Base-by-base conservation (phyloP, 2,329 filamentous ascomycete genomes). In the Ceratocystis cacaofunesta region DNA sequence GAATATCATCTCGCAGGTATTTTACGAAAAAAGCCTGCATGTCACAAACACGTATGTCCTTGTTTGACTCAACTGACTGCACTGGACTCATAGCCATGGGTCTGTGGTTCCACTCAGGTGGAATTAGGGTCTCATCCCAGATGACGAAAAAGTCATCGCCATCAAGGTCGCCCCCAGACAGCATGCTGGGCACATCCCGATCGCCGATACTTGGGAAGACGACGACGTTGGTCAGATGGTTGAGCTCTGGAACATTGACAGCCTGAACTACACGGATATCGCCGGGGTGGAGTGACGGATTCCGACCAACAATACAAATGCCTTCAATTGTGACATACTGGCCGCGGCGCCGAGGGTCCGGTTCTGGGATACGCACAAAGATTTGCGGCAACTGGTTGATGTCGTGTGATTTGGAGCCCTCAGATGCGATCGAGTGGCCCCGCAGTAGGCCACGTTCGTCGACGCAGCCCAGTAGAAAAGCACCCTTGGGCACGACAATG, bases 61-160 rank as follows among this genome's bases (percentile, higher is more conserved):
- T 30, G 8, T 19, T 17, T 0, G 82, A 77, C 5, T 82, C 74
- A 5, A 87, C 77, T 22, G 80, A 77, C 12, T 77, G 72, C 5
- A n/a, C 55, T 15, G 55, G 28, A 6, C 6, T 25, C 12, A 22
- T 17, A 5, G 17, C 8, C 90, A 97, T 96, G 0, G 94, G 86
- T 0, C 81, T 76, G 43, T 82, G 78, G 69, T 94, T 89, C 83
- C 88, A 89, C 62, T 82, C 76, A 0, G 74, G 69, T 0, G 90
- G 90, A 30, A 95, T 78, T 5, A 99, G 77, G 15, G 83, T 81
- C 25, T 79, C 73, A 69, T 99, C 92, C 92, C 94, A 99, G 58
- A 96, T 87, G 4, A 97, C 85, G 65, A 97, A 86, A 72, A 91
- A 99, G 72, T 99, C 94, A 71, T 99, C 94, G 0, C 94, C 94